Evolutionary conservation across 164 flowering plant genomes (phyloP).

Genomic region (Saururus chinensis): DNA sequence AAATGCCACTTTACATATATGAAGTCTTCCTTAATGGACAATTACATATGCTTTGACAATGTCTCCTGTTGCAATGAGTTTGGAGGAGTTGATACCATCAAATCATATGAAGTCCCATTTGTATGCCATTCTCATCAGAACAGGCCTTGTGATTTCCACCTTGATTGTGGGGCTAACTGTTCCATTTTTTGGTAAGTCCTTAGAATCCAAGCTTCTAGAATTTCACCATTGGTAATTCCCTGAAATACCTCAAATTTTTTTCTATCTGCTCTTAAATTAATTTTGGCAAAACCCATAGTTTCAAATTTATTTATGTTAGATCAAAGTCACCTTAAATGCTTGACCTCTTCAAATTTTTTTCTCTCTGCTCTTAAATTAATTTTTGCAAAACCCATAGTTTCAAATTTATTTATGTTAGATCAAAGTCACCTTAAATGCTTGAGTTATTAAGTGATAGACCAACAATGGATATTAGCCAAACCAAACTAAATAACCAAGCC

Average conservation of each 20-base stretch:
- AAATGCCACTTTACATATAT: too few species aligned
- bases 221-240: not conserved
- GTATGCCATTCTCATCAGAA: constrained; percentile 68
- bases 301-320: not conserved
- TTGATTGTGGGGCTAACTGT: constrained; percentile 59
- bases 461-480: not conserved
- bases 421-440: too few species aligned
- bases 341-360: too few species aligned
- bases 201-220: not conserved
- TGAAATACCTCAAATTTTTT: not conserved
- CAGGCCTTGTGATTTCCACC: constrained; percentile 73
- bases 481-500: too few species aligned
- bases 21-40: constrained; percentile 35
- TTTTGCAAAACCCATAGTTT: not conserved
- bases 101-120: constrained; percentile 42
- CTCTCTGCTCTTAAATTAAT: not conserved
- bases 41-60: constrained; percentile 80
- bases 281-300: not conserved
- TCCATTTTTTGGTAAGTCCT: constrained; percentile 79
- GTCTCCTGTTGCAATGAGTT: constrained; percentile 85
- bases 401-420: not conserved
- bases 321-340: too few species aligned
- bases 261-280: not conserved
- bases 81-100: constrained; percentile 89
- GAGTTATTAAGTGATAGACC: not conserved